Evolutionary conservation across 805 yeast species (phyloP).

Genomic region (Schwanniomyces polymorphus): DNA sequence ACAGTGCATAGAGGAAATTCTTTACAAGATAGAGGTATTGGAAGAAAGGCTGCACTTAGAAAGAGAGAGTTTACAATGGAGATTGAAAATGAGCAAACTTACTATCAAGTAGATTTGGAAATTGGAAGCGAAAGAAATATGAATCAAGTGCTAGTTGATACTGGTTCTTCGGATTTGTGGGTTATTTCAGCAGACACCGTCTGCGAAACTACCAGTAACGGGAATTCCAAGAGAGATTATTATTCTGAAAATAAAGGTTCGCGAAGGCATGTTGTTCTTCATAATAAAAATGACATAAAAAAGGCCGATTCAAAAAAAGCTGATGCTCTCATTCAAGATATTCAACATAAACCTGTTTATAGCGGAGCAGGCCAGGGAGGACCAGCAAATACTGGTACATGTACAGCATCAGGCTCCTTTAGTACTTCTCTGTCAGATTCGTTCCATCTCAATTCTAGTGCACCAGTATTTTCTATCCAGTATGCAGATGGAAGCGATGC

Average conservation of each 20-base stretch:
- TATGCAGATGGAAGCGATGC: slow-evolving; percentile 54
- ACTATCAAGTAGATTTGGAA: slow-evolving; percentile 15
- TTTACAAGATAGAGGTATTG: slow-evolving; percentile 5
- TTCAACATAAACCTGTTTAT: background rate
- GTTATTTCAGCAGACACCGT: slow-evolving; percentile 13
- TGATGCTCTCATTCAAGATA: background rate
- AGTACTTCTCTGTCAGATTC: slow-evolving; percentile 38
- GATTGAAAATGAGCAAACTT: slow-evolving; percentile 10
- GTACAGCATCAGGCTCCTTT: slow-evolving; percentile 51
- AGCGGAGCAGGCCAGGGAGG: background rate
- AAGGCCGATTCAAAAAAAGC: background rate
- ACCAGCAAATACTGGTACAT: slow-evolving; percentile 12
- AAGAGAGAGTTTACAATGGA: slow-evolving; percentile 6
- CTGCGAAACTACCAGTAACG: slow-evolving; percentile 10
- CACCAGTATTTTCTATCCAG: slow-evolving; percentile 38
- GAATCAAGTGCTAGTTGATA: slow-evolving; percentile 28
- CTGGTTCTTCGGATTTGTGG: slow-evolving; percentile 36
- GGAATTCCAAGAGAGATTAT: background rate
- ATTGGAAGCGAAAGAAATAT: slow-evolving; percentile 19
- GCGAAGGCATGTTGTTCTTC: slow-evolving; percentile 4
- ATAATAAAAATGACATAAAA: background rate
- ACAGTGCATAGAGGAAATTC: slow-evolving; percentile 17
- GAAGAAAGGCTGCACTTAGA: slow-evolving; percentile 4
- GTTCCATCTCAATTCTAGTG: slow-evolving; percentile 41
- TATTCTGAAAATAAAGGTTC: no score